Base-by-base conservation (phyloP, 345 rosid genomes). In the Kandelia obovata region DNA sequence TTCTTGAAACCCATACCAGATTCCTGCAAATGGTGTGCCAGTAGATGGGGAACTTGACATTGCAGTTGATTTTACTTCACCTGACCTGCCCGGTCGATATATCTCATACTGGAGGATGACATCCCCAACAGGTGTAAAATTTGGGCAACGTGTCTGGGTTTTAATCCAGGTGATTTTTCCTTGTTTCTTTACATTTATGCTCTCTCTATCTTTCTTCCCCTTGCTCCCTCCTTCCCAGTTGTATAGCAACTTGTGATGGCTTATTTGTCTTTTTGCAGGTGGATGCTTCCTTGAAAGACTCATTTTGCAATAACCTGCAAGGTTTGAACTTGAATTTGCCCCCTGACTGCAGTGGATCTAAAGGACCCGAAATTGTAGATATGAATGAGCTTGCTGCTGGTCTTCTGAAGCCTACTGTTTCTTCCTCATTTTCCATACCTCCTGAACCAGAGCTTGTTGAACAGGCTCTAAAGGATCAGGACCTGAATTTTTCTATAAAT, bases 141-240 rank as follows among this genome's bases (percentile, higher is more conserved):
- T 95, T 65, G 99, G 98, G 62, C 99, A 95, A 64, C 97, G 92
- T 61, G 85, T 95, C 69, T 92, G 98, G 99, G 98, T 90, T 79
- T 84, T 85, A 58, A 86, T 95, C 51, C 87, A 85, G 85, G 99
- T 95, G 75, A 25, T 59, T 4, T 28, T 13, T 53, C 16, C 7
- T 10, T 10, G 56, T 2, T 53, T 49, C 8, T 10, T 59, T 15
- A 27, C 47, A n/a, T 67, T 56, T 56, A 27, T 25, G 59, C 59
- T 23, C 28, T 56, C 30, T 26, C 5, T 56, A 2, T 28, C 30
- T 28, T 3, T 28, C 30, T 13, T 1, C 46, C 46, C 46, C 16
- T 39, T 35, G 2, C 47, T 7, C 37, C 16, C 4, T 39, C 0
- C 2, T 15, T 43, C 49, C 16, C 49, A 11, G 49, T 43, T 43